A percentile compares a stretch with the other conserved stretches of the same genome.
phyloP scores from a whole-genome alignment of 208 protist species.

The Acanthamoeba royreba region DNA sequence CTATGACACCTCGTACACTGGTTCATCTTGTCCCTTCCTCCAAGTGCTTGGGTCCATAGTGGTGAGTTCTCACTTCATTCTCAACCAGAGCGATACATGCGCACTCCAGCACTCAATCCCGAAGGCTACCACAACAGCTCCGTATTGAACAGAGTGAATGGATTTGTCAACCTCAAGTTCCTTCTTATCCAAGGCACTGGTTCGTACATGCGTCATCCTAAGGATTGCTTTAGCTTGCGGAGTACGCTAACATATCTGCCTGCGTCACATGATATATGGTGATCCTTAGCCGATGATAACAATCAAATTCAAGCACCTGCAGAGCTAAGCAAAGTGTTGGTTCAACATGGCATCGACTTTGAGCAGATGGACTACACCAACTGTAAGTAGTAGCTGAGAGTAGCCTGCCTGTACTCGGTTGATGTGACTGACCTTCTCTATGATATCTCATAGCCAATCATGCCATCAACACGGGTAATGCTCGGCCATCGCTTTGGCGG shows the following conservation, averaged over 20 bases:
- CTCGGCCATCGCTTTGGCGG: background rate
- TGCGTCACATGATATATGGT: too few species aligned
- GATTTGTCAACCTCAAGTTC: background rate
- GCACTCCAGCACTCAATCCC: background rate
- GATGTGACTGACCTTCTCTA: too few species aligned
- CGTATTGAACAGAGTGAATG: background rate
- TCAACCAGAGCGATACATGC: constrained; percentile 10
- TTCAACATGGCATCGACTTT: background rate
- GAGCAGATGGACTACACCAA: constrained; percentile 33
- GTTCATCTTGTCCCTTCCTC: background rate
- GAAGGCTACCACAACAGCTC: background rate
- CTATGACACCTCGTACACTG: background rate
- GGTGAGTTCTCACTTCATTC: too few species aligned
- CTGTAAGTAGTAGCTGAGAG: background rate
- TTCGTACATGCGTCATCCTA: background rate
- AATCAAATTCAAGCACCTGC: background rate
- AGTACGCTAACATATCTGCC: background rate
- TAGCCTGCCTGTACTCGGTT: background rate
- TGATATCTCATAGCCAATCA: too few species aligned
- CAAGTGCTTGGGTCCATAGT: too few species aligned
- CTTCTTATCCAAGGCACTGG: background rate
- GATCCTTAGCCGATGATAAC: background rate
- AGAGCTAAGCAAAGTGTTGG: background rate
- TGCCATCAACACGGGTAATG: background rate
- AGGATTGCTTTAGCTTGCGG: background rate